Base-by-base conservation (phyloP, 164 flowering plant genomes). In the Brasenia schreberi region DNA sequence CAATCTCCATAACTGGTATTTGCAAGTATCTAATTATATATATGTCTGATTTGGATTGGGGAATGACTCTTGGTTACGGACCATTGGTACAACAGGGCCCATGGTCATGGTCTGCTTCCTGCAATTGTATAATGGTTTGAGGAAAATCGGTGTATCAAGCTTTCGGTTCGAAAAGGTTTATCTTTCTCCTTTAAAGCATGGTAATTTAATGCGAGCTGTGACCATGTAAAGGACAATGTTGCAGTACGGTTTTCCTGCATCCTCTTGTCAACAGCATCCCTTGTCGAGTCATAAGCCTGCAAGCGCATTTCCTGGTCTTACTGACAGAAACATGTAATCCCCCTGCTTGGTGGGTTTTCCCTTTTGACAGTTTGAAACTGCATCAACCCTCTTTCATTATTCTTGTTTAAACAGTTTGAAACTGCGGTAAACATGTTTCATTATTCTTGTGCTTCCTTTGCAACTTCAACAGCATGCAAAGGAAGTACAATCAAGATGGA, bases 1-100 rank as follows among this genome's bases (percentile, higher is more conserved):
- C 53, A 87, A 53, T 85, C 93, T 56, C 88, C 95, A 0, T 88
- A 73, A 68, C 44, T 19, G 56, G 65, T 16, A 17, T 2, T 5
- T 42, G 19, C 43, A 4, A 58, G 16, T 56, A 39, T 16, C 17
- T 56, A 53, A 33, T 61, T 23, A 43, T 33, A 39, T 23, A 33
- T 59, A 2, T 10, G 18, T 6, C 27, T 67, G 64, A 19, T n/a
- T 19, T 42, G 19, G 59, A 45, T 19, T 19, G 62, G n/a, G 62
- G 23, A 18, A 60, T 23, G 56, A 10, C 45, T 7, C 17, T 11
- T 60, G 27, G 17, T 18, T 19, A 12, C 61, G 43, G 45, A 56
- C 18, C 27, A 9, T 7, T 5, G 56, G 18, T 5, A 27, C 2
- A 18, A 43, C 18, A 23, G 12, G 17, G 7, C 60, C 2, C 16